Base-by-base conservation (phyloP, 345 rosid genomes). In the Citrus glauca region DNA sequence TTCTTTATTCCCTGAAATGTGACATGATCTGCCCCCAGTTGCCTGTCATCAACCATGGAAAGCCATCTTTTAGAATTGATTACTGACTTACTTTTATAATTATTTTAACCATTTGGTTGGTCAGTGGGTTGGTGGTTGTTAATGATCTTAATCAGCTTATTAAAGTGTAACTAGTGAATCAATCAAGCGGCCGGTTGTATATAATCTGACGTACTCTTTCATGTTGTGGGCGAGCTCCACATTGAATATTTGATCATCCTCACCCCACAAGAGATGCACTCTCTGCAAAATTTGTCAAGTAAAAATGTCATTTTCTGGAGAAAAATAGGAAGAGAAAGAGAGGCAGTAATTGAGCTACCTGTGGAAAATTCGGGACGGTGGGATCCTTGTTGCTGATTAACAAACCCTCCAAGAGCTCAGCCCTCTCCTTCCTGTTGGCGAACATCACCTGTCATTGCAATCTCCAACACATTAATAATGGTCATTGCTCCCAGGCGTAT, bases 261-360 rank as follows among this genome's bases (percentile, higher is more conserved):
- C 97, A 13, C 99, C 99, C 99, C 97, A 95, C 22, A 93, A 66
- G 4, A 95, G 91, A 88, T 90, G 90, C 81, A 95, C 86, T 77
- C 83, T 92, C 98, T 95, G 91, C 91, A 86, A 42, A 13, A 1
- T 19, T 69, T 25, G n/a, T 14, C 53, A 35, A 7, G 9, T 6
- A 32, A 17, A 45, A 1, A 4, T 20, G 17, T 53, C 61, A 20
- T 53, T 71, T 71, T 50, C 27, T 2, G 33, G 60, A 50, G 1
- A 53, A 30, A 72, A 4, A 32, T 55, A 4, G 2, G 30, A 6
- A 30, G 22, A 28, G 0, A 38, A 25, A 63, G 59, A 28, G 16
- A 62, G 2, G 25, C 8, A 28, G 7, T 20, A 1, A 28, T 45
- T 53, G 14, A 9, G 13, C 28, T 76, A 93, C 99, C 87, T 87